Conservation (phyloP, 768 basidiomycete species). For the Auricularia cornea region DNA sequence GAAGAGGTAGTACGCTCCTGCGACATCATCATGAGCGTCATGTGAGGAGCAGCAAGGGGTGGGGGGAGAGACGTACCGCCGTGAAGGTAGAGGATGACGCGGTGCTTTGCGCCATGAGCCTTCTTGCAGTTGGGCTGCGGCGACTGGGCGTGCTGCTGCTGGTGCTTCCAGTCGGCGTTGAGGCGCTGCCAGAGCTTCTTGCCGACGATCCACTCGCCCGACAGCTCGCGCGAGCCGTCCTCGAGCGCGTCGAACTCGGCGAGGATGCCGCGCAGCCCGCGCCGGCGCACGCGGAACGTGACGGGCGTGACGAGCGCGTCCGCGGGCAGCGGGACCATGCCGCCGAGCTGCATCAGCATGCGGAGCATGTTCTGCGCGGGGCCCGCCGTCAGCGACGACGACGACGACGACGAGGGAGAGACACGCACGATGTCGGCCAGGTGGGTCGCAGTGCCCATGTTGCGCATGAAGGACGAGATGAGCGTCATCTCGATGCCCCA, state of each 20-base stretch:
- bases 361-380: conserved; percentile 47
- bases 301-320: conserved; percentile 94
- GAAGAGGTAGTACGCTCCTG: conserved; percentile 89
- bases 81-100: conserved; percentile 88
- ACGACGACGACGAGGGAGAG: no score
- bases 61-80: conserved; percentile 50
- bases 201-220: conserved; percentile 97
- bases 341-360: conserved; percentile 65
- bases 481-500: conserved; percentile 97
- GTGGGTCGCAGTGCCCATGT: conserved; percentile 69
- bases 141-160: conserved; percentile 19
- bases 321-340: conserved; percentile 77
- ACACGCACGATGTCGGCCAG: conserved; percentile 71
- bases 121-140: conserved; percentile 26
- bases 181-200: conserved; percentile 82
- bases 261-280: conserved; percentile 73
- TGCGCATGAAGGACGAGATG: conserved; percentile 76
- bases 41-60: not conserved
- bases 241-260: conserved; percentile 66
- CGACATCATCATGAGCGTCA: conserved; percentile 1
- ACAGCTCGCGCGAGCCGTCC: conserved; percentile 68
- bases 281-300: conserved; percentile 71
- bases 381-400: no score
- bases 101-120: conserved; percentile 37
- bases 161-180: conserved; percentile 69